These are phyloP conservation scores for Vaccinium corymbosum DNA, from an alignment of 148 eudicot species.

Conservation along the genomic window DNA sequence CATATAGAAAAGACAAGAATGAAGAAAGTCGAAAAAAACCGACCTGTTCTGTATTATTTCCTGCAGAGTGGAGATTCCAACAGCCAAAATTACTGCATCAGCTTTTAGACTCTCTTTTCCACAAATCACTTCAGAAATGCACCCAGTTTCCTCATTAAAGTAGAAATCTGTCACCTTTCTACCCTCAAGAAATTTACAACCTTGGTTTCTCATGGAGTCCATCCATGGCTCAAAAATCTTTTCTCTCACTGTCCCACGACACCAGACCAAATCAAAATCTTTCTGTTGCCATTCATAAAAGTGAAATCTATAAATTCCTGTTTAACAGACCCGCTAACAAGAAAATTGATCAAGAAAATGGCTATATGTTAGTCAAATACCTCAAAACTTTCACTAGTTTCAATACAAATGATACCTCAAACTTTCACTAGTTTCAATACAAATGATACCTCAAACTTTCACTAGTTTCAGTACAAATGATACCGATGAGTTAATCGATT, in stretches of 20 bases:
- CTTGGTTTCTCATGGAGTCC: slow-evolving; percentile 44
- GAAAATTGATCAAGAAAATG: not conserved
- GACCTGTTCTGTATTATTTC: slow-evolving; percentile 59
- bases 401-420: not conserved
- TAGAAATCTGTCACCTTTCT: slow-evolving; percentile 64
- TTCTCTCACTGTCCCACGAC: slow-evolving; percentile 63
- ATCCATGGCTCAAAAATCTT: slow-evolving; percentile 72
- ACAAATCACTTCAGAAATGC: slow-evolving; percentile 62
- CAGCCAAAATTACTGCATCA: slow-evolving; percentile 70
- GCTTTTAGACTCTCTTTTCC: slow-evolving; percentile 78
- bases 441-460: not conserved
- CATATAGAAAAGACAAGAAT: not conserved
- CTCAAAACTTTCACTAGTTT: slow-evolving; percentile 8
- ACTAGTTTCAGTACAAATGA: slow-evolving; percentile 2
- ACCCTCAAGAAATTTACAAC: slow-evolving; percentile 66
- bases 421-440: slow-evolving; percentile 3
- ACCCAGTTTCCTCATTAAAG: slow-evolving; percentile 49
- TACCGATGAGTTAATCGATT: not conserved
- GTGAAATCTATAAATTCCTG: slow-evolving; percentile 18
- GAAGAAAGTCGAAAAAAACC: not conserved
- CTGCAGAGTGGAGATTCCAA: slow-evolving; percentile 59
- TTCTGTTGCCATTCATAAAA: slow-evolving; percentile 40
- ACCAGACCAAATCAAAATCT: slow-evolving; percentile 50
- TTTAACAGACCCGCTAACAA: slow-evolving; percentile 2
- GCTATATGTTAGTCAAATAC: not conserved